These are phyloP conservation scores for Solanum sejunctum DNA, from an alignment of 257 asterid species.

Conservation along the genomic window DNA sequence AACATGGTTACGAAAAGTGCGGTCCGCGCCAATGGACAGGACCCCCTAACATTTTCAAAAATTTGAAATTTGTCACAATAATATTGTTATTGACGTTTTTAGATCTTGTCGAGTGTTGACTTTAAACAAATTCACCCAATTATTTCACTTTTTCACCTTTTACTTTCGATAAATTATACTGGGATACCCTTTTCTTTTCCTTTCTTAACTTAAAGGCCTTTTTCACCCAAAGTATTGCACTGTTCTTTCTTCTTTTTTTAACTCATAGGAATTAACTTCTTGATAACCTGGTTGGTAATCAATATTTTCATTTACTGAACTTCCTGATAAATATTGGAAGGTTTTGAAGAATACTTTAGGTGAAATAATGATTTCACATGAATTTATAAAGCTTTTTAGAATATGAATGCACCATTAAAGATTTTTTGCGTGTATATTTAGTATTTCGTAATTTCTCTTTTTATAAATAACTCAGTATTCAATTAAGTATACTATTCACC, in stretches of 20 bases:
- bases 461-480: no score
- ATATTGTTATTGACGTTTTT: background rate
- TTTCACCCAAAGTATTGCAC: background rate
- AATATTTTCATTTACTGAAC: no score
- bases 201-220: background rate
- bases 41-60: background rate
- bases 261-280: background rate
- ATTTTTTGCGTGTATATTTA: no score
- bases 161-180: background rate
- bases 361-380: no score
- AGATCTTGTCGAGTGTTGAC: slow-evolving; percentile 1
- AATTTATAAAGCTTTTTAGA: no score
- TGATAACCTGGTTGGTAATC: background rate
- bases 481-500: no score
- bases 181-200: background rate
- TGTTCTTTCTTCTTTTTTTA: background rate
- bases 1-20: background rate
- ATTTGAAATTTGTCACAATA: background rate
- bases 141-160: background rate
- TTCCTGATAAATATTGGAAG: no score
- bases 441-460: no score
- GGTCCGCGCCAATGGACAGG: background rate
- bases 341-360: no score
- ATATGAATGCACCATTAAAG: no score
- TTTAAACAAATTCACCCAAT: background rate